Conservation (phyloP, 2,329 filamentous ascomycete species). For the Blastomyces emzantsi region DNA sequence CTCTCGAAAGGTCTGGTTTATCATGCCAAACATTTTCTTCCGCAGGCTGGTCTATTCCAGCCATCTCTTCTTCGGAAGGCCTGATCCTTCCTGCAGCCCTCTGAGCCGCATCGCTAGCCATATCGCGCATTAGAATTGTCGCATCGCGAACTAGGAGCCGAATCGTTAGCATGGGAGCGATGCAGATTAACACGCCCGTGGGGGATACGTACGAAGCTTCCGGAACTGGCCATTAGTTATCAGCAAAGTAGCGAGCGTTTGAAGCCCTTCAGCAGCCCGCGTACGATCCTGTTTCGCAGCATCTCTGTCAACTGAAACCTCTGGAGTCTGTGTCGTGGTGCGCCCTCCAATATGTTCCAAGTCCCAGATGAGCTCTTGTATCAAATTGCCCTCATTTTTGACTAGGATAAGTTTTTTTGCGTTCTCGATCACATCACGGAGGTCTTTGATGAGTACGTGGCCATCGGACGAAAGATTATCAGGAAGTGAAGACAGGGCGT, state of each 20-base stretch:
- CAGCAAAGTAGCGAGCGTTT: constrained; percentile 77
- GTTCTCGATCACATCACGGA: constrained; percentile 70
- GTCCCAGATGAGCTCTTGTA: constrained; percentile 97
- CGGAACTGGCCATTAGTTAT: constrained; percentile 96
- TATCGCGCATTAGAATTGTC: constrained; percentile 71
- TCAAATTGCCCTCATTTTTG: constrained; percentile 89
- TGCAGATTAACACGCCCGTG: background rate
- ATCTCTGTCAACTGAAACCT: constrained; percentile 63
- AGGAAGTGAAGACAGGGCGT: constrained; percentile 60
- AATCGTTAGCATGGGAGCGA: constrained; percentile 16
- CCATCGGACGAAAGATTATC: constrained; percentile 75
- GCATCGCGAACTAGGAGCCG: constrained; percentile 60
- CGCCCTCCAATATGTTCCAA: constrained; percentile 61
- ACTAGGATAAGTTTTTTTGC: constrained; percentile 76
- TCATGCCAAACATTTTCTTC: constrained; percentile 94
- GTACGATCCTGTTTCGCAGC: constrained; percentile 73
- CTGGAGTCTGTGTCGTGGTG: constrained; percentile 52
- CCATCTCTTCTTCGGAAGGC: constrained; percentile 66
- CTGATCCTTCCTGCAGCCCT: constrained; percentile 67
- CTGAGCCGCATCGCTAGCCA: constrained; percentile 78
- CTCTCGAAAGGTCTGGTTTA: constrained; percentile 63
- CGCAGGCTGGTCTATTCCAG: constrained; percentile 72
- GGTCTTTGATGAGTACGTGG: constrained; percentile 64
- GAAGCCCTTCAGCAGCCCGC: constrained; percentile 71
- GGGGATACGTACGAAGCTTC: constrained; percentile 60